Percentiles rank a stretch among this genome's conserved stretches.
phyloP scores from a whole-genome alignment of 116 monocot genomes.

The Phalaenopsis hybrid region DNA sequence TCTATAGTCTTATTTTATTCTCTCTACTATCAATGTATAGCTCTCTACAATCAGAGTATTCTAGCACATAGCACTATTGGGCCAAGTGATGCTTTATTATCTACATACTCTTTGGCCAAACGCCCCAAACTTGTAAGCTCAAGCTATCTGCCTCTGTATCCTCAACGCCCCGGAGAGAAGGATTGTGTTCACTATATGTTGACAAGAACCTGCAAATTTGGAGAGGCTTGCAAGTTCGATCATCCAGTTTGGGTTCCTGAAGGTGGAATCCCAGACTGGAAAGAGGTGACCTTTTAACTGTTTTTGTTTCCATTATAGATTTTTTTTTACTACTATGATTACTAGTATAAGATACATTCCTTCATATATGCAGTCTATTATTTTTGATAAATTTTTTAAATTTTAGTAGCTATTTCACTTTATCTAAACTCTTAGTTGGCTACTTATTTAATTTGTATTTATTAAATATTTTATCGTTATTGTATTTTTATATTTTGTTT shows the following conservation, averaged over 20 bases:
- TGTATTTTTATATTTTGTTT: background rate
- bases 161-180: conserved; percentile 87
- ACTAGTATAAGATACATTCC: conserved; percentile 11
- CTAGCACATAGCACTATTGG: conserved; percentile 72
- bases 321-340: conserved; percentile 7
- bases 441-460: background rate
- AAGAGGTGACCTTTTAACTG: conserved; percentile 77
- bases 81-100: conserved; percentile 76
- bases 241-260: conserved; percentile 98
- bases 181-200: conserved; percentile 97
- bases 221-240: conserved; percentile 91
- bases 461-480: background rate
- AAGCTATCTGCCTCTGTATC: conserved; percentile 87
- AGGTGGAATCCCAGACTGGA: conserved; percentile 98
- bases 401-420: background rate
- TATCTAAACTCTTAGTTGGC: background rate
- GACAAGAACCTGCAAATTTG: conserved; percentile 97
- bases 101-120: conserved; percentile 80
- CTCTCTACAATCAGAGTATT: conserved; percentile 74
- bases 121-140: conserved; percentile 72
- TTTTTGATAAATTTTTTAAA: background rate
- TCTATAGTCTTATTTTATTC: conserved; percentile 53
- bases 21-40: conserved; percentile 79
- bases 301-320: conserved; percentile 22
- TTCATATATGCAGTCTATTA: background rate